Evolutionary conservation across 805 yeast genomes (phyloP), one percentile per base, ranked within the genome.

Genomic region (Candida suzukii): DNA sequence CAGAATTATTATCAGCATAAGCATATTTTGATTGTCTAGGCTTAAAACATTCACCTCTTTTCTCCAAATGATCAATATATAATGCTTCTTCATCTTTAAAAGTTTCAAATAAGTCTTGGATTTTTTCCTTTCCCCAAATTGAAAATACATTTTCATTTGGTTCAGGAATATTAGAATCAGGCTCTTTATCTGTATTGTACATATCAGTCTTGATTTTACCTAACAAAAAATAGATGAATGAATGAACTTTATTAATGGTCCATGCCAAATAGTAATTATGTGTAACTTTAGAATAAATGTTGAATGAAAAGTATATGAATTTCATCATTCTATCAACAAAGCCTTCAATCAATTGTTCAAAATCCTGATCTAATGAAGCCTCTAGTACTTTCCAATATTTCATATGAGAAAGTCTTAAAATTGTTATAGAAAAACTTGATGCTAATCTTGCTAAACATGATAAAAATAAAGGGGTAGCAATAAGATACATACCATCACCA

Each of bases 401-500:
- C 6, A 37, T 27, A 39, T 54, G 58, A 13, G 37, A 41, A n/a
- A 48, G 14, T 9, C 55, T 39, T 12, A 44, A 8, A 3, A 43
- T 17, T 5, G 41, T 5, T 2, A 34, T 16, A 12, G 37, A 26
- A 24, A 38, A 37, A 4, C 38, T 27, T 43, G 49, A 49, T 21
- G 45, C 45, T 2, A 47, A 18, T 14, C 48, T 41, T 14, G 42
- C 41, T 4, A 48, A 16, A 9, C 46, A 20, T 19, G 27, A 37
- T 2, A 52, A 18, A 8, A 53, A n/a, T 2, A 35, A 19, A 1
- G 80, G 77, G 41, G 66, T 73, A 26, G 76, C 38, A 10, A 67
- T 51, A 37, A 64, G 56, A 35, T 65, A 73, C 2, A 69, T 63
- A 0, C 70, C 68, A 2, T 53, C 49, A 2, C 71, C 76, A 50